phyloP scores from a whole-genome alignment of 768 basidiomycete species.

The Brasilioporus rufonigricans region DNA sequence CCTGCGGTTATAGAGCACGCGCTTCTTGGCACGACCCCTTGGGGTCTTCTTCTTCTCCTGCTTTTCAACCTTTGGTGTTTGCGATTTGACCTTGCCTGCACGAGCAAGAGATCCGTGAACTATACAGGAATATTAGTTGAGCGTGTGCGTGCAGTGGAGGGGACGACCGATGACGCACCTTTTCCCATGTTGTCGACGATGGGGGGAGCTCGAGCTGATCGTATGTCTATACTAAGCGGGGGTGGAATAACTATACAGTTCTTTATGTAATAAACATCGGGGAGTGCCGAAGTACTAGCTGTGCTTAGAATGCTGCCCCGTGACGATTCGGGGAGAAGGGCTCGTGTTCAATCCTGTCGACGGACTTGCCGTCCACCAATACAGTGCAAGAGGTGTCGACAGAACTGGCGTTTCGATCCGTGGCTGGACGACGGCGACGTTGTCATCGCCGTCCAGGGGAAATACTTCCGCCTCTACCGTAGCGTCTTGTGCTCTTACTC shows the following conservation, averaged over 20 bases:
- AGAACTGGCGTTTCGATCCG: slow-evolving; percentile 11
- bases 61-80: slow-evolving; percentile 96
- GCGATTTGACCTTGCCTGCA: slow-evolving; percentile 99
- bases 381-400: no score
- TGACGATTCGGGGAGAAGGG: no score
- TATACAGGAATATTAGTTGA: slow-evolving; percentile 24
- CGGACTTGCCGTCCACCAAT: no score
- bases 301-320: no score
- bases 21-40: slow-evolving; percentile 98
- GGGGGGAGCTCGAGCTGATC: slow-evolving; percentile 35
- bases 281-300: no score
- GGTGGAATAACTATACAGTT: slow-evolving; percentile 43
- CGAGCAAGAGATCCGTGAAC: slow-evolving; percentile 99
- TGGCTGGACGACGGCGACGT: slow-evolving; percentile 33
- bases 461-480: slow-evolving; percentile 33
- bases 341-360: no score
- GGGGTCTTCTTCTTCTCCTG: slow-evolving; percentile 99
- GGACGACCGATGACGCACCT: slow-evolving; percentile 41
- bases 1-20: slow-evolving; percentile 91
- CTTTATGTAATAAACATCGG: no score
- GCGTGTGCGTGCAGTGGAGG: not conserved
- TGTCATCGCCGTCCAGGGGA: slow-evolving; percentile 23
- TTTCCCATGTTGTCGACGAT: slow-evolving; percentile 73
- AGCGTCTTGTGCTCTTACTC: slow-evolving; percentile 27
- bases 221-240: slow-evolving; percentile 22